Evolutionary conservation across 2,329 filamentous ascomycete species (phyloP), one percentile per base, ranked within the genome.

Genomic region (Orbilia blumenaviensis): DNA sequence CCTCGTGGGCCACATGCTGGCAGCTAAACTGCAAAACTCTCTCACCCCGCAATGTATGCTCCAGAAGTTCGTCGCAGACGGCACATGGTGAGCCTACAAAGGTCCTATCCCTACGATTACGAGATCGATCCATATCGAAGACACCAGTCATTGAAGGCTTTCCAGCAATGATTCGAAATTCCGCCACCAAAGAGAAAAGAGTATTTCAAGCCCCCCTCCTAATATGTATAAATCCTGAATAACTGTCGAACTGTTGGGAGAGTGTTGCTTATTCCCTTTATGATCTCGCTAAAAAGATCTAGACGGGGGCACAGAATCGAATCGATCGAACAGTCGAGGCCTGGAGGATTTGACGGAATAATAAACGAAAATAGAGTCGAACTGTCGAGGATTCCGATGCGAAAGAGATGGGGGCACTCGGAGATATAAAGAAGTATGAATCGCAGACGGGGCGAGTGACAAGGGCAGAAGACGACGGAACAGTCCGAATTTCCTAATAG

Each of bases 1-100:
- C 95, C 83, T 98, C 95, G 82, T 99, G 95, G 9, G 94, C 93
- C 75, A 99, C 94, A 83, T 99, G 95, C n/a, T 90, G 89, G 84
- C 95, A 99, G 4, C 94, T 96, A 81, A 99, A 95, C 82, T 98
- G 95, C 64, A 99, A 86, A 77, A 99, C 93, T 79, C 93, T 90
- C 85, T 99, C 95, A 74, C 95, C 95, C 60, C 92, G 91, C 52
- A 99, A 87, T 2, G 93, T 99, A 83, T 98, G 94, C 83, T 98
- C 95, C 77, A 99, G 85, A 2, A 94, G 94, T 84, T 99, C 95
- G 83, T 99, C 95, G 82, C 95, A 99, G 14, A 97, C 94, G 60
- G 94, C 92, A 84, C 95, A 99, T 84, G 96, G 92, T 82, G 90
- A 93, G 50, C 95, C 95, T 66, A 98, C 92, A 84, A 97, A 98